Evolutionary conservation across 2,329 filamentous ascomycete species (phyloP), one percentile per base, ranked within the genome.

Genomic region (Aspergillus costaricaensis): DNA sequence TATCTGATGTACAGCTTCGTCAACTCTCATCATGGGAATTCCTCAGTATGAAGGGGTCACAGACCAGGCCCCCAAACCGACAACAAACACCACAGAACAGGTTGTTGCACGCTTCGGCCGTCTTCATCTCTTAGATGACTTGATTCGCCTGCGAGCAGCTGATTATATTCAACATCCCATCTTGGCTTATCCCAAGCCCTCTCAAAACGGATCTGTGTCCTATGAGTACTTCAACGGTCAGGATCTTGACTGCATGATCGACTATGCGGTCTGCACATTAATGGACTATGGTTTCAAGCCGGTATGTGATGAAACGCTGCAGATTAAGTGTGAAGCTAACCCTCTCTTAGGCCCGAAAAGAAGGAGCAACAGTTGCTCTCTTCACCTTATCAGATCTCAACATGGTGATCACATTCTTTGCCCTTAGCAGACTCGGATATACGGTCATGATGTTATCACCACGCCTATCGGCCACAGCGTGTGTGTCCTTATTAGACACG

Each of bases 381-480:
- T 72, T 80, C 38, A 76, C 77, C 0, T 66, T 70, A 10, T 80
- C 80, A 0, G 76, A 81, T 53, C 65, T 81, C 4, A 73, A 75
- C 14, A 81, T 77, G 69, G 71, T 80, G 7, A 63, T 80, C 56
- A 74, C 76, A 6, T 75, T 80, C 50, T 80, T 81, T 54, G 80
- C 79, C 9, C 68, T 82, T 8, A 78, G 75, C 58, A 72, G 79
- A n/a, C 63, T 81, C 5, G 80, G 79, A 25, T 80, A 78, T 58
- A 77, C 74, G 12, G 71, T 77, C 6, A 73, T 82, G 69, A 77
- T 76, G 57, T 67, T 81, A 25, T 82, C 79, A 3, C 76, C 77
- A 32, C 76, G 80, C 21, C 68, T 82, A 5, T 76, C 78, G 10
- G 67, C 75, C 1, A 66, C 72, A 1, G 79, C 79, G 21, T 79